A percentile compares a stretch with the other conserved stretches of the same genome.
phyloP scores from a whole-genome alignment of 371 early-diverging fungal genomes.

The Saksenaea oblongispora region DNA sequence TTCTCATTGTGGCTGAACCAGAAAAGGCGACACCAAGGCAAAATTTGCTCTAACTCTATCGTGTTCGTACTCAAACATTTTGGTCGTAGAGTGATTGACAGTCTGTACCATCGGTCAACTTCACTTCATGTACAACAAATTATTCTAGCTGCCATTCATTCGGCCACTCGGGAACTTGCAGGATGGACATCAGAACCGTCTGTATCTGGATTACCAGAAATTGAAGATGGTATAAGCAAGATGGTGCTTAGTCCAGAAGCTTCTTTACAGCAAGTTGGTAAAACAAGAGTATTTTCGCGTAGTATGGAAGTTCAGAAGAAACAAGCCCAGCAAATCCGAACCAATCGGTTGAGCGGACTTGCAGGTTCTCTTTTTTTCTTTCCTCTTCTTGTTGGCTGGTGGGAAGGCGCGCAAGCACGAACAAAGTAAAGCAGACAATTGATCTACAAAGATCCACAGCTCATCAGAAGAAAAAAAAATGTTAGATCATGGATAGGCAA shows the following conservation, averaged over 20 bases:
- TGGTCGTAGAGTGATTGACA: conserved; percentile 28
- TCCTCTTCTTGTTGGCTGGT: conserved; percentile 51
- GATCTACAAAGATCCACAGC: too few relatives aligned
- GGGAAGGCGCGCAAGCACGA: conserved; percentile 45
- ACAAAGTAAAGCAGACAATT: conserved; percentile 24
- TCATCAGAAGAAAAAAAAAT: not conserved
- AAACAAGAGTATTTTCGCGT: conserved; percentile 33
- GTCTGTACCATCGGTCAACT: conserved; percentile 41
- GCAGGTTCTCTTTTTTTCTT: conserved; percentile 46
- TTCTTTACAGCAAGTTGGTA: conserved; percentile 19
- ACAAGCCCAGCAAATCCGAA: conserved; percentile 12
- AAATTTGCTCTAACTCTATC: not conserved
- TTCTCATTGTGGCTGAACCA: conserved; percentile 39
- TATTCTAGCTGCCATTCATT: conserved; percentile 30
- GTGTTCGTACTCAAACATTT: not conserved
- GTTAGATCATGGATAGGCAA: conserved; percentile 39
- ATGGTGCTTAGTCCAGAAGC: not conserved
- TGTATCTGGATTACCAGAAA: not conserved
- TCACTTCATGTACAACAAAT: conserved; percentile 30
- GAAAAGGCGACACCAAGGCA: not conserved
- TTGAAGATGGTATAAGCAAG: conserved; percentile 2
- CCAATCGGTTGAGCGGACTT: conserved; percentile 37
- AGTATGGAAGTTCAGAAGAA: conserved; percentile 30
- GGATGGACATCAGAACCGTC: conserved; percentile 26
- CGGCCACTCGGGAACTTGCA: conserved; percentile 42